Evolutionary conservation across 2,329 filamentous ascomycete genomes (phyloP), one percentile per base, ranked within the genome.

Genomic region (Fusarium chaquense): DNA sequence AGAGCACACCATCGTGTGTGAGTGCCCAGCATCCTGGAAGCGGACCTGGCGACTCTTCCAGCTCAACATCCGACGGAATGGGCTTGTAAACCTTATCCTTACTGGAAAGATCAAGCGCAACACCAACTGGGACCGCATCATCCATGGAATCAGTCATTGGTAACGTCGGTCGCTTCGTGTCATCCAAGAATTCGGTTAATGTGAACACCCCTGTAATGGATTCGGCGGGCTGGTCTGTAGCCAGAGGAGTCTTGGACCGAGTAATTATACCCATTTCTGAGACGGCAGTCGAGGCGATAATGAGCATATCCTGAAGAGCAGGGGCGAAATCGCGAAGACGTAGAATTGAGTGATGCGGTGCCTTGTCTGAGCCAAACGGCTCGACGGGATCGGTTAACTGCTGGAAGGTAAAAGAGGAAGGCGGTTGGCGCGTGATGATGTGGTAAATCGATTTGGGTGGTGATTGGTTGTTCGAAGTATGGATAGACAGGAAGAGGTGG

Each of bases 1-100:
- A 89, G 18, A 99, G 83, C 12, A 97, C 82, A 69, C 96, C 96
- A 75, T 98, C 93, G 70, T 97, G 91, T 64, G 97, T 98, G 18
- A 99, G 83, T 32, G 93, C 86, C 85, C 96, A 91, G 43, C 97
- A 84, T 13, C 90, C 93, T 8, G 96, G 96, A 11, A 98, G 81
- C 15, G 96, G 95, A 2, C 89, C 90, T 1, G 90, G 86, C 6
- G 94, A 97, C 74, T 94, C 87, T 33, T 91, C 87, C 47, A 97
- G 89, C 75, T 97, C 91, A 67, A 88, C 89, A 67, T 96, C 91
- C 1, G 88, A 86, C 22, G 89, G 89, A 61, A 97, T 91, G 2
- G 94, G 94, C 69, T 91, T 90, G 67, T 88, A 84, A 3, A 97
- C 92, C 71, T 89, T 93, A 54, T 95, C 91, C 62, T 87, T 92